These are phyloP conservation scores for Atkinsonella hypoxylon DNA, from an alignment of 2,329 filamentous ascomycete genomes.

Conservation along the genomic window DNA sequence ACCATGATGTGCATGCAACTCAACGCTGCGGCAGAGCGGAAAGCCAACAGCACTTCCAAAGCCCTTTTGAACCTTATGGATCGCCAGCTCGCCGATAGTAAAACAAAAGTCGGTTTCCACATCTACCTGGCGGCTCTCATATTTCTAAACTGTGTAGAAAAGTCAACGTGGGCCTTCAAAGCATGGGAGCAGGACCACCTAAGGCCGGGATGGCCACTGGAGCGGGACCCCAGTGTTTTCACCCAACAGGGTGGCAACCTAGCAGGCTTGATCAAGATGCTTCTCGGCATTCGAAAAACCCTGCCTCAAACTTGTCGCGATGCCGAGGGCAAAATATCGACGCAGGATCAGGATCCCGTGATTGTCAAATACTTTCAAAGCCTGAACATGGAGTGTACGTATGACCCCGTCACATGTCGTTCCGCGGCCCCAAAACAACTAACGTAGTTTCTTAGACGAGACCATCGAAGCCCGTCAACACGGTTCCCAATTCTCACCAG, in stretches of 20 bases:
- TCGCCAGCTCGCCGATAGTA: constrained; percentile 47
- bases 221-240: constrained; percentile 42
- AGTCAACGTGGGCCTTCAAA: constrained; percentile 57
- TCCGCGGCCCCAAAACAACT: neutral
- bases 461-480: constrained; percentile 32
- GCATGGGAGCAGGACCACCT: constrained; percentile 54
- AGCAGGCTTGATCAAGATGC: constrained; percentile 47
- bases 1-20: constrained; percentile 52
- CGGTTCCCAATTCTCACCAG: constrained; percentile 37
- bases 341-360: constrained; percentile 33
- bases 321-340: constrained; percentile 35
- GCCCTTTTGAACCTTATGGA: constrained; percentile 48
- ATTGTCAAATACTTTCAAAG: constrained; percentile 41
- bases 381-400: constrained; percentile 46
- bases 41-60: constrained; percentile 47
- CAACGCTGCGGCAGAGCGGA: constrained; percentile 51
- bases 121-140: constrained; percentile 51
- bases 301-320: constrained; percentile 40
- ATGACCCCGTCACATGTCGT: neutral
- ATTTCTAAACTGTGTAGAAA: constrained; percentile 54
- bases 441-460: constrained; percentile 16
- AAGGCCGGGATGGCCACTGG: constrained; percentile 48
- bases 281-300: constrained; percentile 47
- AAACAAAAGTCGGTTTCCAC: constrained; percentile 45
- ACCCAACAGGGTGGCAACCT: constrained; percentile 47